Base-by-base conservation (phyloP, 1,284 basidiomycete species). In the Cryptococcus floricola region DNA sequence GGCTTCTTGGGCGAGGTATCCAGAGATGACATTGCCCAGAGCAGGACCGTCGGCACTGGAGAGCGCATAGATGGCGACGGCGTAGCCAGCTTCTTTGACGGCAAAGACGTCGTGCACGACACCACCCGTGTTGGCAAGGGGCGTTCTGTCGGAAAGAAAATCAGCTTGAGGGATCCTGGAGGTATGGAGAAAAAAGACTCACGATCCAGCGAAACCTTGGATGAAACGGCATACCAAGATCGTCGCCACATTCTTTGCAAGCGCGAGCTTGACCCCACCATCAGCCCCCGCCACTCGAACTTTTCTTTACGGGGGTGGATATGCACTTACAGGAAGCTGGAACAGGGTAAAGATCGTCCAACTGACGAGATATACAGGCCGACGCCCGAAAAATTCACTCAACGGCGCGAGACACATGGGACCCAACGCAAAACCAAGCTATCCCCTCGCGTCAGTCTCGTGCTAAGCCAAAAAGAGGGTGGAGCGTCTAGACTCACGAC, bases 151-250 rank as follows among this genome's bases (percentile, higher is more conserved):
- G n/a, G n/a, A 52, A 52, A 42, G 5, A 27, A 12, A 10, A 19
- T 27, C 50, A 44, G 39, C 9, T 52, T 14, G 9, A 13, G n/a
- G n/a, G 14, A 3, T 8, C 5, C 13, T 14, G 8, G 2, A 18
- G 50, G 28, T 18, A 39, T 14, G 1, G 34, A 16, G 19, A 23
- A 14, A n/a, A 23, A 31, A 9, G 3, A 58, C 62, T 47, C 52
- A 67, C 64, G 66, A 67, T 53, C 66, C 64, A 1, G 68, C 62
- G 39, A 69, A 65, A 23, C 69, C 69, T 46, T 67, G 64, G 2
- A 71, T 59, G 61, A 70, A 71, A 9, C 69, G 63, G 44, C 64
- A 70, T 19, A 67, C 65, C 34, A 69, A 47, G 5, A 71, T 54
- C 0, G 64, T 67, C 12, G 56, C 59, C 7, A 64, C 55, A 31